Evolutionary conservation across 345 rosid genomes (phyloP).

Genomic region (Linum trigynum): DNA sequence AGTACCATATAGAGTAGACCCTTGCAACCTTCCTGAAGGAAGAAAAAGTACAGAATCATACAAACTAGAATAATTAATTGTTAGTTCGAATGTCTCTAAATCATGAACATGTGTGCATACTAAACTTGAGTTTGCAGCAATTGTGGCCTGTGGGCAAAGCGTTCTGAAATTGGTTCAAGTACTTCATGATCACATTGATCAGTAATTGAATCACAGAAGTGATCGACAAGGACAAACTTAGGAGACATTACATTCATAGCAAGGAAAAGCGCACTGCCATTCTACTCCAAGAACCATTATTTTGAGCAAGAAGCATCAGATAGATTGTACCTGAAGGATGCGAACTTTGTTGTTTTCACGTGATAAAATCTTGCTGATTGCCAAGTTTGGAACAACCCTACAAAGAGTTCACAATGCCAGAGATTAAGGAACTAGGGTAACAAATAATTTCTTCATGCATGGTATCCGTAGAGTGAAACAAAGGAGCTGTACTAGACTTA

Average conservation of each 20-base stretch:
- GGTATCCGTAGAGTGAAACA: not conserved
- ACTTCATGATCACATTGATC: not conserved
- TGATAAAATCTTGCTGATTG: constrained; percentile 78
- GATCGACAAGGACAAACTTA: too few species aligned
- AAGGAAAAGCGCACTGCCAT: not conserved
- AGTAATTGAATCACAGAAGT: not conserved
- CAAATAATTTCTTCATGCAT: not conserved
- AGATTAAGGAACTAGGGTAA: not conserved
- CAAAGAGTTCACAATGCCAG: constrained; percentile 9
- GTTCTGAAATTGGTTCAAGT: not conserved
- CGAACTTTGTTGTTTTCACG: constrained; percentile 90
- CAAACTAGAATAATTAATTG: too few species aligned
- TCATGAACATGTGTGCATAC: not conserved
- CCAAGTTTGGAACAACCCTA: constrained; percentile 96
- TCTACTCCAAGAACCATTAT: too few species aligned
- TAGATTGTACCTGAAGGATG: constrained; percentile 65
- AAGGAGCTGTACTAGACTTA: constrained; percentile 24
- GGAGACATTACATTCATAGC: not conserved
- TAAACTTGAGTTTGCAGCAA: not conserved
- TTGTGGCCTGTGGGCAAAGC: not conserved
- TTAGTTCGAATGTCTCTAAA: not conserved
- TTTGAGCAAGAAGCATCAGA: not conserved
- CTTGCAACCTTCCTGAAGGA: constrained; percentile 86
- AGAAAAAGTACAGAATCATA: not conserved
- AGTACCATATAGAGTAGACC: constrained; percentile 92